Percentiles rank a stretch among this genome's conserved stretches.
Evolutionary conservation across 2,329 filamentous ascomycete species (phyloP).

Genomic region (Lecanicillium sp.): DNA sequence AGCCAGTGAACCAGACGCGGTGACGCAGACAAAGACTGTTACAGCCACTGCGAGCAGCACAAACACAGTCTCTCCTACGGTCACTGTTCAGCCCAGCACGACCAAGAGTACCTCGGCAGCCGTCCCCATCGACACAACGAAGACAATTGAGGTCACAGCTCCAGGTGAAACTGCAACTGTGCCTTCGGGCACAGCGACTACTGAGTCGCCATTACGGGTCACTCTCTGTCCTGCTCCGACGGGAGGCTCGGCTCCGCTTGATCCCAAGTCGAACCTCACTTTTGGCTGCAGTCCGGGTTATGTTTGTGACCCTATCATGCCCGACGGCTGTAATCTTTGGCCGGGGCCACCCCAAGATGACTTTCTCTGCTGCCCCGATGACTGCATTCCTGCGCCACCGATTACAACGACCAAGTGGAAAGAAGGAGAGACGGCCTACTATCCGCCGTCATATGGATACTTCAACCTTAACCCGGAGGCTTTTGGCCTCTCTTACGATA

Average conservation of each 20-base stretch:
- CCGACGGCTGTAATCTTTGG: conserved; percentile 43
- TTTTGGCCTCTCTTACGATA: conserved; percentile 56
- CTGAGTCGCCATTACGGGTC: conserved; percentile 12
- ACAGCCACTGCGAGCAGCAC: no score
- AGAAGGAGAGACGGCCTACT: conserved; percentile 38
- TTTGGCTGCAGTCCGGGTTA: conserved; percentile 47
- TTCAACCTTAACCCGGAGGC: conserved; percentile 55
- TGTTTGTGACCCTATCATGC: conserved; percentile 45
- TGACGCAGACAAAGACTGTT: no score
- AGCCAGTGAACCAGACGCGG: no score
- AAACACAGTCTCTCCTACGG: no score
- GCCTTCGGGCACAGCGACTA: no score
- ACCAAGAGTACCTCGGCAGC: no score
- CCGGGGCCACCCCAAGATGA: conserved; percentile 34
- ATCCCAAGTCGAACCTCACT: conserved; percentile 32
- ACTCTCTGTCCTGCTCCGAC: conserved; percentile 38
- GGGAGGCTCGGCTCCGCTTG: conserved; percentile 22
- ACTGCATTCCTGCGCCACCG: conserved; percentile 36
- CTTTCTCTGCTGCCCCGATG: conserved; percentile 36
- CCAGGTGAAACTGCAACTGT: no score
- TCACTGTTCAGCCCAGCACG: no score
- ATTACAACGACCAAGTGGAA: conserved; percentile 33
- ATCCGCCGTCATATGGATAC: conserved; percentile 43
- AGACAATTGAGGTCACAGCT: no score
- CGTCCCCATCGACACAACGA: no score